Percentiles rank a stretch among this genome's conserved stretches.
Conservation (phyloP, 371 early-diverging fungal genomes). For the Amoeboaphelidium protococcarum region DNA sequence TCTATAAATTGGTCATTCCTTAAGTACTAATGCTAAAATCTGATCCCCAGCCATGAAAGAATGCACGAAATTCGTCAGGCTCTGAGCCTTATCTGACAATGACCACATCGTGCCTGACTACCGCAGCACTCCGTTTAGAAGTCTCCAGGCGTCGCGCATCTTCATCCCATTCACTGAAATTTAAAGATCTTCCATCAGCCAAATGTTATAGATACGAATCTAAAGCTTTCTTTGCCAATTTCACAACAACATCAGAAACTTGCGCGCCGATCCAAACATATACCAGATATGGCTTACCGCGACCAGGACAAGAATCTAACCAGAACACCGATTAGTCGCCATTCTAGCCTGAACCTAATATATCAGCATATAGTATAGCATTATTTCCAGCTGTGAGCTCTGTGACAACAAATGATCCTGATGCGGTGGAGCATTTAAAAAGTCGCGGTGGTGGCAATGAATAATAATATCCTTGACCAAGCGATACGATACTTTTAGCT, state of each 20-base stretch:
- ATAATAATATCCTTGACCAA: not conserved
- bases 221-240: not conserved
- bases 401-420: not conserved
- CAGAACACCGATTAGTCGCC: not conserved
- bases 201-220: not conserved
- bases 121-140: not conserved
- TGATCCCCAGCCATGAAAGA: not conserved
- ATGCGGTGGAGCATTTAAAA: not conserved
- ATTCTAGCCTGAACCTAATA: not conserved
- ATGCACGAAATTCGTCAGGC: not conserved
- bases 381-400: not conserved
- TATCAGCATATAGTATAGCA: too few species aligned
- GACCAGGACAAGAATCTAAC: not conserved
- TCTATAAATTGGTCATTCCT: too few species aligned
- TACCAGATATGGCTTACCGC: not conserved
- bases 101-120: not conserved
- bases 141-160: not conserved
- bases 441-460: not conserved
- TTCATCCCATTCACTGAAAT: not conserved
- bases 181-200: not conserved
- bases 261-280: not conserved
- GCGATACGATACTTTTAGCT: not conserved
- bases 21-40: too few species aligned
- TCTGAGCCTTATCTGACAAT: not conserved
- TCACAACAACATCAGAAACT: not conserved